Percentiles rank a stretch among this genome's conserved stretches.
Evolutionary conservation across 2,329 filamentous ascomycete genomes (phyloP).

Genomic region (Trichoderma gracile): DNA sequence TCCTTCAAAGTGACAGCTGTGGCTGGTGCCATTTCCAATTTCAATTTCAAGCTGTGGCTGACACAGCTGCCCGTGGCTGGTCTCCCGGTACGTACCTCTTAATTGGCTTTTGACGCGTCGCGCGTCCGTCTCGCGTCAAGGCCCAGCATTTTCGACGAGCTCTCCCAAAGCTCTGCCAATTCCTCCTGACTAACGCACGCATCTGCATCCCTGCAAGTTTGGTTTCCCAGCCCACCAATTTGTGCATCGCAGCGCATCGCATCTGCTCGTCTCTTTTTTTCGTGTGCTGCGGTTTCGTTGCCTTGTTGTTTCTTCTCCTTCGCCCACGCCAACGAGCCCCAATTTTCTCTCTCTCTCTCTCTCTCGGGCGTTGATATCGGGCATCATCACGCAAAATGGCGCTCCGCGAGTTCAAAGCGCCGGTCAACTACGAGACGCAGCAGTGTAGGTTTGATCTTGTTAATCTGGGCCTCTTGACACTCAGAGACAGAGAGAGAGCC

Average conservation of each 20-base stretch:
- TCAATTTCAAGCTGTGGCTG: constrained; percentile 25
- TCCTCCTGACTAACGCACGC: constrained; percentile 18
- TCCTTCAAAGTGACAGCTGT: not conserved
- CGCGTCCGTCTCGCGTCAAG: constrained; percentile 41
- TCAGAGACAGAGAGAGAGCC: too few species aligned
- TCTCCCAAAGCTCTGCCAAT: not conserved
- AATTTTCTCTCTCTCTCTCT: constrained; percentile 19
- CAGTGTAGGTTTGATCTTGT: constrained; percentile 59
- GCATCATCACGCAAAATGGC: constrained; percentile 62
- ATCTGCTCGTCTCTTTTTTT: not conserved
- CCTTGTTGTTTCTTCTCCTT: not conserved
- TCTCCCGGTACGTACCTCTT: constrained; percentile 20
- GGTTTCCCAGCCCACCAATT: constrained; percentile 38
- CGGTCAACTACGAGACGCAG: constrained; percentile 86
- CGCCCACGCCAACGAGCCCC: constrained; percentile 26
- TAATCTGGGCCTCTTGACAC: too few species aligned
- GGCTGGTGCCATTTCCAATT: not conserved
- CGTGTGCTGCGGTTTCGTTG: not conserved
- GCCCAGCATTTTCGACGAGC: constrained; percentile 13
- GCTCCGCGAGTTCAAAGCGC: constrained; percentile 74
- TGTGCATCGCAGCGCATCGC: constrained; percentile 33
- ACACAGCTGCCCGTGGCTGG: not conserved
- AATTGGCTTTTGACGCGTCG: constrained; percentile 31
- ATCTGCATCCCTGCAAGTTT: constrained; percentile 31
- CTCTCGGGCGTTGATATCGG: constrained; percentile 26